phyloP scores from a whole-genome alignment of 2,329 filamentous ascomycete species.

The Ascochyta rabiei region DNA sequence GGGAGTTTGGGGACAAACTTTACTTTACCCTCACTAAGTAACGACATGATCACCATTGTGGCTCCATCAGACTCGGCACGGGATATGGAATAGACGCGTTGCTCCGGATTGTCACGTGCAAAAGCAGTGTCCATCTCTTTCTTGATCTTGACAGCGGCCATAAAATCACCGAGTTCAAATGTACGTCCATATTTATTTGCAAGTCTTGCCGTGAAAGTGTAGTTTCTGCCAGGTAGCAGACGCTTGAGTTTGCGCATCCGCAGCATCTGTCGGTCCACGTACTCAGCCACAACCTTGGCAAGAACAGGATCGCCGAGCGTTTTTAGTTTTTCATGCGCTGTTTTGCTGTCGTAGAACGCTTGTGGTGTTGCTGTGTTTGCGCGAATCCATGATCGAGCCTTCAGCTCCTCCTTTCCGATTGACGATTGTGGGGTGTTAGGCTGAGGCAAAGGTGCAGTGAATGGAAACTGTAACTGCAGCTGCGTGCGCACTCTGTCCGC shows the following conservation, averaged over 20 bases:
- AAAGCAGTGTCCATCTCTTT: conserved; percentile 64
- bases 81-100: conserved; percentile 54
- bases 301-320: conserved; percentile 42
- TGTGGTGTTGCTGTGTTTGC: conserved; percentile 53
- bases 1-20: conserved; percentile 61
- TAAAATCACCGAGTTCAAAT: conserved; percentile 47
- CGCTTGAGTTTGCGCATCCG: conserved; percentile 66
- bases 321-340: conserved; percentile 51
- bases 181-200: conserved; percentile 62
- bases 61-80: conserved; percentile 67
- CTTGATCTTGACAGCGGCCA: conserved; percentile 67
- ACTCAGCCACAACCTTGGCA: conserved; percentile 59
- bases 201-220: conserved; percentile 66
- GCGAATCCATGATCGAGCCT: conserved; percentile 54
- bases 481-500: conserved; percentile 32
- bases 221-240: conserved; percentile 63
- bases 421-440: conserved; percentile 2
- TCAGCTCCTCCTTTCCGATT: conserved; percentile 21
- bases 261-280: conserved; percentile 62
- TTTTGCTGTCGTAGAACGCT: conserved; percentile 45
- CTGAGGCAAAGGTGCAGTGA: conserved; percentile 32
- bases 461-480: conserved; percentile 32
- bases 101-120: conserved; percentile 22
- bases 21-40: conserved; percentile 66
- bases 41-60: conserved; percentile 69